Conservation (phyloP, 768 basidiomycete genomes). For the Mycena vitilis region DNA sequence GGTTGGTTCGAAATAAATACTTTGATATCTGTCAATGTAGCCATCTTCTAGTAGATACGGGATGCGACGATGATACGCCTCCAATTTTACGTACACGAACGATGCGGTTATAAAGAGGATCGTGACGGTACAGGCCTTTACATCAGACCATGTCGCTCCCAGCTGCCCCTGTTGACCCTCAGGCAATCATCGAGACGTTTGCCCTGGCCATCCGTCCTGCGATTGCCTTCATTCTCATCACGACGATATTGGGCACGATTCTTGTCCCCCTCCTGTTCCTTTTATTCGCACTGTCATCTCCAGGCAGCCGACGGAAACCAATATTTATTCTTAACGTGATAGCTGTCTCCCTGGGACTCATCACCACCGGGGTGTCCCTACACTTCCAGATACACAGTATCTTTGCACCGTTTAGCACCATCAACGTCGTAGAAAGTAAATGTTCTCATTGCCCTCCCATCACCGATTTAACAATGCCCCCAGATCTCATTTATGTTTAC, state of each 20-base stretch:
- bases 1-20: no score
- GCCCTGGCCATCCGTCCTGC: slow-evolving; percentile 15
- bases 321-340: slow-evolving; percentile 18
- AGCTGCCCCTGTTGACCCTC: slow-evolving; percentile 6
- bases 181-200: slow-evolving; percentile 14
- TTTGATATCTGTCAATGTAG: no score
- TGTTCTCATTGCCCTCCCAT: background rate
- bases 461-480: background rate
- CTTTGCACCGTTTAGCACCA: background rate
- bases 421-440: slow-evolving; percentile 11
- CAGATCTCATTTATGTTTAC: background rate
- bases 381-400: slow-evolving; percentile 10
- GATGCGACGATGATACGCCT: no score
- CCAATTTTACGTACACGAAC: background rate
- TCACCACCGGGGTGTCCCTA: background rate
- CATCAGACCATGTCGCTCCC: background rate
- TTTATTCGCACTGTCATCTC: slow-evolving; percentile 14
- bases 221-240: slow-evolving; percentile 11
- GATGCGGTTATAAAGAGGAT: background rate
- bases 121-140: background rate
- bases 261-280: slow-evolving; percentile 16
- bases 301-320: slow-evolving; percentile 1
- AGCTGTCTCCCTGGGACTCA: background rate
- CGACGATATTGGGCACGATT: slow-evolving; percentile 2
- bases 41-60: no score